These are phyloP conservation scores for Chenopodium quinoa DNA, from an alignment of 148 eudicot genomes.

Conservation along the genomic window DNA sequence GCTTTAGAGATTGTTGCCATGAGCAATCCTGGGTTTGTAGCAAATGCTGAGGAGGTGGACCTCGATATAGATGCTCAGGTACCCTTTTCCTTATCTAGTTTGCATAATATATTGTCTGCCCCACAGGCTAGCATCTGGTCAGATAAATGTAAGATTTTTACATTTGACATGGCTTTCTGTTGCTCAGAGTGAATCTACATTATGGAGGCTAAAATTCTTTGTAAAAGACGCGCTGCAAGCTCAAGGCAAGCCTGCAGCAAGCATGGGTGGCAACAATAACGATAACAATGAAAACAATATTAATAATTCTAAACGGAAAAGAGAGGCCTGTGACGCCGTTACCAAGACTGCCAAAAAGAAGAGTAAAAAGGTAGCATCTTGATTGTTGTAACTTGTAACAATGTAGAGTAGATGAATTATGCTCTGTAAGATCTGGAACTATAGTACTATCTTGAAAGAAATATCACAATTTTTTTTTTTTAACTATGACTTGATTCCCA, in stretches of 20 bases:
- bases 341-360: slow-evolving; percentile 53
- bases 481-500: too few relatives aligned
- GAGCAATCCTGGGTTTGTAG: slow-evolving; percentile 47
- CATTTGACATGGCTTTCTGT: background rate
- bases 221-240: slow-evolving; percentile 57
- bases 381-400: background rate
- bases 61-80: slow-evolving; percentile 80
- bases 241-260: slow-evolving; percentile 35
- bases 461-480: too few relatives aligned
- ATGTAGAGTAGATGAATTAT: background rate
- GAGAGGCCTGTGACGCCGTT: slow-evolving; percentile 37
- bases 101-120: background rate
- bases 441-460: too few relatives aligned
- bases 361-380: slow-evolving; percentile 49
- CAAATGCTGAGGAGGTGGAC: slow-evolving; percentile 60
- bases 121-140: background rate
- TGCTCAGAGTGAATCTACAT: slow-evolving; percentile 60
- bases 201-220: slow-evolving; percentile 74
- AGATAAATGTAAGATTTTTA: background rate
- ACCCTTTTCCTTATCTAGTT: background rate
- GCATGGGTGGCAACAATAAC: slow-evolving; percentile 25
- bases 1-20: slow-evolving; percentile 71
- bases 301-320: slow-evolving; percentile 36
- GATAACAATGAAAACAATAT: slow-evolving; percentile 17
- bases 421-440: background rate